Evolutionary conservation across 2,329 filamentous ascomycete genomes (phyloP), one percentile per base, ranked within the genome.

Genomic region (Seiridium unicorne): DNA sequence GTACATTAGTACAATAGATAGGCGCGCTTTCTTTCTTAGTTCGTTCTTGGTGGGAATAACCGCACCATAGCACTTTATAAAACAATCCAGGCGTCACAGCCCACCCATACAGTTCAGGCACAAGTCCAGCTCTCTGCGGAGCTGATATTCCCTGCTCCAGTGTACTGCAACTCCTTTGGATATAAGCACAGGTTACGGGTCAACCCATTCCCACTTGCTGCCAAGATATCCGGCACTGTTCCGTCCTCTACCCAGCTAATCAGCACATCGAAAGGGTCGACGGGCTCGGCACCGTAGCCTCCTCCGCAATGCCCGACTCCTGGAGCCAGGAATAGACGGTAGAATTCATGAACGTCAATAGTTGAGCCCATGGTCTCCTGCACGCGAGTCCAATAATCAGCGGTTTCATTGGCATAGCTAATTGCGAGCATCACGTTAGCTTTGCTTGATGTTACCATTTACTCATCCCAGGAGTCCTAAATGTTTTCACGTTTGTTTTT

Each of bases 331-430:
- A 51, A 58, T 18, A 58, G 44, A 35, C 56, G 56, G 46, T 51
- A 58, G 46, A 58, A 58, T 9, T 58, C 56, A 10, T 44, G 8
- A 13, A 58, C 56, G 36, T 67, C 55, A 18, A 65, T 55, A 5
- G 62, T 65, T 38, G 68, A 60, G 1, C 66, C 55, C 31, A 73
- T 64, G 26, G 69, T 66, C 31, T 67, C 64, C 31, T 59, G 58
- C 1, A 72, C 70, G 36, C 67, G 59, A 36, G 72, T 67, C 55
- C 71, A 70, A 56, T 73, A 75, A 48, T 66, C 68, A 13, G 63
- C 64, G 1, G 72, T 71, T 5, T 69, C 69, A 44, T 76, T 72
- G 5, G 73, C 49, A 2, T 61, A 31, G 62, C 18, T 26, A 26
- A 26, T 26, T 26, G 18, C 18, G 18, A 26, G 18, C 18, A 26